A percentile compares a stretch with the other conserved stretches of the same genome.
Conservation (phyloP, 2,329 filamentous ascomycete species). For the Tympanopsis confertula region DNA sequence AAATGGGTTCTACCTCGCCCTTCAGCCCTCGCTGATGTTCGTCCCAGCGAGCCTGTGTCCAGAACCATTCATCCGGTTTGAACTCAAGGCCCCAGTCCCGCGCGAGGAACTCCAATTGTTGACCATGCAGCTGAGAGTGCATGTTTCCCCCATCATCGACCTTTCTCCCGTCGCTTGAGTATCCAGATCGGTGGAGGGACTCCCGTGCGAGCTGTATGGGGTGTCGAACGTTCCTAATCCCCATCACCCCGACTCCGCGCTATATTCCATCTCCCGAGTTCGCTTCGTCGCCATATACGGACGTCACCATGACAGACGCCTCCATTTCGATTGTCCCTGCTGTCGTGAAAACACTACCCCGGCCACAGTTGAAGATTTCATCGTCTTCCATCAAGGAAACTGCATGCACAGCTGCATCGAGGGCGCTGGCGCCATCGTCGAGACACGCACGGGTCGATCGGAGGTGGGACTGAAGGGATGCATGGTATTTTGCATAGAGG, state of each 20-base stretch:
- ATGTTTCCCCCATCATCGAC: slow-evolving; percentile 20
- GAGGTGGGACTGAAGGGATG: slow-evolving; percentile 26
- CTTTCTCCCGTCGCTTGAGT: slow-evolving; percentile 23
- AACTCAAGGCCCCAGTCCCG: slow-evolving; percentile 35
- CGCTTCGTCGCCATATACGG: neutral
- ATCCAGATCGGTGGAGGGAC: slow-evolving; percentile 23
- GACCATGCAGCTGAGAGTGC: slow-evolving; percentile 39
- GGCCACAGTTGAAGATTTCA: slow-evolving; percentile 44
- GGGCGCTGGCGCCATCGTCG: slow-evolving; percentile 25
- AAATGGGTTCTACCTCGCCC: slow-evolving; percentile 2
- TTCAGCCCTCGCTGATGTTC: slow-evolving; percentile 39
- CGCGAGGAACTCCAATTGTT: slow-evolving; percentile 34
- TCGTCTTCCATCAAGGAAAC: slow-evolving; percentile 44
- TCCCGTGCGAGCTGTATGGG: slow-evolving; percentile 42
- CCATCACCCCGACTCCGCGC: slow-evolving; percentile 40
- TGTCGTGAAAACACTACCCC: slow-evolving; percentile 45
- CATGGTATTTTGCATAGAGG: slow-evolving; percentile 22
- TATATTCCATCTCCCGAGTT: slow-evolving; percentile 19
- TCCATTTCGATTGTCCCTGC: slow-evolving; percentile 47
- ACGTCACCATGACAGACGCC: slow-evolving; percentile 46
- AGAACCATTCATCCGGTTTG: slow-evolving; percentile 40
- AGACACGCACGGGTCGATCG: slow-evolving; percentile 22
- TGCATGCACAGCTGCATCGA: slow-evolving; percentile 42
- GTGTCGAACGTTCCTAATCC: slow-evolving; percentile 37
- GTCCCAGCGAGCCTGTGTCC: slow-evolving; percentile 42